A percentile compares a stretch with the other conserved stretches of the same genome.
These are phyloP conservation scores for Macaranga tanarius DNA, from an alignment of 441 rosid genomes.

Conservation along the genomic window DNA sequence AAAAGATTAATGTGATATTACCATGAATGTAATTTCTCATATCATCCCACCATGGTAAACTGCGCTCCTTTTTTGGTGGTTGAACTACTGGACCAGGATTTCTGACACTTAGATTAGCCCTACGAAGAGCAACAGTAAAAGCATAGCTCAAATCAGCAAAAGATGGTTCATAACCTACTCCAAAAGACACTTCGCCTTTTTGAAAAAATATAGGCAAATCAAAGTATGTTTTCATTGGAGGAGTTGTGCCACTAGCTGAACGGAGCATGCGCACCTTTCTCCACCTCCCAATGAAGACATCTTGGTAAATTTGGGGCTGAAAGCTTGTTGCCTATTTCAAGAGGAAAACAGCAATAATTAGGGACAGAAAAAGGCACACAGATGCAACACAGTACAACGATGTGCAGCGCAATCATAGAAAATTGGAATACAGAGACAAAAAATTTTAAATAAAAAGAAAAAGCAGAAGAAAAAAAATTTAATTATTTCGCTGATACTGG, in stretches of 20 bases:
- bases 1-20: constrained; percentile 58
- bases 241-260: constrained; percentile 97
- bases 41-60: constrained; percentile 99
- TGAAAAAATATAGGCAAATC: constrained; percentile 81
- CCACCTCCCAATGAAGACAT: constrained; percentile 96
- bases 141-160: constrained; percentile 97
- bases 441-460: neutral
- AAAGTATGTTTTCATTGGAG: constrained; percentile 86
- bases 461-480: neutral
- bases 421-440: constrained; percentile 4
- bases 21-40: constrained; percentile 97
- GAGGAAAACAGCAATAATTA: constrained; percentile 25
- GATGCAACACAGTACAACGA: neutral
- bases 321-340: constrained; percentile 85
- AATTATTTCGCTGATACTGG: neutral
- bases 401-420: neutral
- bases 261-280: constrained; percentile 94
- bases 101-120: constrained; percentile 88
- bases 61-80: constrained; percentile 83
- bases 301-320: constrained; percentile 93
- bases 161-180: constrained; percentile 97
- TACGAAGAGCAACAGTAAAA: constrained; percentile 96
- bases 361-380: constrained; percentile 8
- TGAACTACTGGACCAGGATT: constrained; percentile 53
- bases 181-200: constrained; percentile 78